Evolutionary conservation across 441 rosid species (phyloP).

Genomic region (Adansonia gregorii): DNA sequence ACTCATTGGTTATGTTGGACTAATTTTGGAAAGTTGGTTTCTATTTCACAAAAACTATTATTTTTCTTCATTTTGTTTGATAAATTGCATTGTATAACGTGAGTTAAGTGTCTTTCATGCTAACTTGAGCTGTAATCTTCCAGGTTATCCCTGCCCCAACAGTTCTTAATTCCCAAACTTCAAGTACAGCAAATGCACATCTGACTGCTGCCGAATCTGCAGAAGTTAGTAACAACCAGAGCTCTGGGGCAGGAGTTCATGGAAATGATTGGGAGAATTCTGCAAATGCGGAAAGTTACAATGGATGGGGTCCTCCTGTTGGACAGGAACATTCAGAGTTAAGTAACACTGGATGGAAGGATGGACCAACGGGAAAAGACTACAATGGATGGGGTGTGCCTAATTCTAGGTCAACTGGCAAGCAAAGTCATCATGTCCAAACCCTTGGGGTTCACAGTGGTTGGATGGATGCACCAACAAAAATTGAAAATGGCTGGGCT

Average conservation of each 20-base stretch:
- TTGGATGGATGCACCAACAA: conserved; percentile 35
- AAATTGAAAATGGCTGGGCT: conserved; percentile 43
- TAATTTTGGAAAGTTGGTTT: conserved; percentile 14
- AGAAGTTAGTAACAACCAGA: conserved; percentile 27
- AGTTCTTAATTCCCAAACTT: conserved; percentile 27
- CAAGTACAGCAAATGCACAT: conserved; percentile 29
- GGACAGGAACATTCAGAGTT: conserved; percentile 31
- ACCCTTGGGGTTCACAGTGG: conserved; percentile 25
- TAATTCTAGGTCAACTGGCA: conserved; percentile 27
- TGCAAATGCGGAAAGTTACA: conserved; percentile 31
- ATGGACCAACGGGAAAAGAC: conserved; percentile 36
- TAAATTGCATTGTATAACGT: not conserved
- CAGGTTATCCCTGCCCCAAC: conserved; percentile 39
- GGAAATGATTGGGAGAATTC: conserved; percentile 43
- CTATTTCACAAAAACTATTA: not conserved
- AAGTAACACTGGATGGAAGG: conserved; percentile 42
- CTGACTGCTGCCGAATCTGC: conserved; percentile 37
- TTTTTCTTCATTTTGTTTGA: conserved; percentile 11
- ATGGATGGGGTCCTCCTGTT: conserved; percentile 38
- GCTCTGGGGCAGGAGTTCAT: conserved; percentile 30
- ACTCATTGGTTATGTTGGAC: not conserved
- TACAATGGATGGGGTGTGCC: conserved; percentile 42
- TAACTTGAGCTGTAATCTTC: conserved; percentile 25
- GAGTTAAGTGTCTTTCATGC: not conserved
- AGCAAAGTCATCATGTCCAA: conserved; percentile 26